Evolutionary conservation across 2,329 filamentous ascomycete species (phyloP).

Genomic region (Akanthomyces lecanii): DNA sequence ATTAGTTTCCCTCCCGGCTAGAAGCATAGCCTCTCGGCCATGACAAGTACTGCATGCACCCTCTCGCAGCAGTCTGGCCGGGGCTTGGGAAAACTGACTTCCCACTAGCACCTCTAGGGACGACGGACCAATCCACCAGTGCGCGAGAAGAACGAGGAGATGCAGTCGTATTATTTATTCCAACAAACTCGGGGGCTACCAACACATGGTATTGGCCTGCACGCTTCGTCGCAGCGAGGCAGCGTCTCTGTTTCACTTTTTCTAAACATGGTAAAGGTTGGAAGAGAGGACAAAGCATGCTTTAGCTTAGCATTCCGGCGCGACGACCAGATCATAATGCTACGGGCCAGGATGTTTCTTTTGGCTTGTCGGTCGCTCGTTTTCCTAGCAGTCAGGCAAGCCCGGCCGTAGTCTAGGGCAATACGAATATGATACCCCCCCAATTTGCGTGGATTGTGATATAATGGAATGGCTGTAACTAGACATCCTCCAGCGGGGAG

Average conservation of each 20-base stretch:
- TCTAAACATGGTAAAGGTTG: neutral
- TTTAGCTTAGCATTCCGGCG: slow-evolving; percentile 13
- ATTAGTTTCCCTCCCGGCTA: slow-evolving; percentile 11
- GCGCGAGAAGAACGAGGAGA: slow-evolving; percentile 19
- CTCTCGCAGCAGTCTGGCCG: slow-evolving; percentile 19
- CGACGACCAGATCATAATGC: slow-evolving; percentile 23
- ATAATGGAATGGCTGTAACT: neutral
- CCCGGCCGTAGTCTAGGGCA: slow-evolving; percentile 33
- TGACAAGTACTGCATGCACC: slow-evolving; percentile 1
- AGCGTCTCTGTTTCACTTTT: neutral
- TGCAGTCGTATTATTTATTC: slow-evolving; percentile 20
- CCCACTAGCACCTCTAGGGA: slow-evolving; percentile 23
- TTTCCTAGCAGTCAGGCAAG: slow-evolving; percentile 28
- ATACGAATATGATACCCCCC: slow-evolving; percentile 20
- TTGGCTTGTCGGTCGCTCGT: slow-evolving; percentile 34
- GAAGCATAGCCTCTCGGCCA: slow-evolving; percentile 19
- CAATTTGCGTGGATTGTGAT: neutral
- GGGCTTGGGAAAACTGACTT: slow-evolving; percentile 28
- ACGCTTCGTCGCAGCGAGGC: slow-evolving; percentile 8
- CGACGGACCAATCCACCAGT: slow-evolving; percentile 25
- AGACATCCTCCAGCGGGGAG: no score
- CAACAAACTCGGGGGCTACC: slow-evolving; percentile 10
- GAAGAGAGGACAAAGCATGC: slow-evolving; percentile 2
- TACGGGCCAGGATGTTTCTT: slow-evolving; percentile 29
- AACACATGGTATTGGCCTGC: slow-evolving; percentile 4